Conservation (phyloP, 208 protist genomes). For the Phytomonas francai region DNA sequence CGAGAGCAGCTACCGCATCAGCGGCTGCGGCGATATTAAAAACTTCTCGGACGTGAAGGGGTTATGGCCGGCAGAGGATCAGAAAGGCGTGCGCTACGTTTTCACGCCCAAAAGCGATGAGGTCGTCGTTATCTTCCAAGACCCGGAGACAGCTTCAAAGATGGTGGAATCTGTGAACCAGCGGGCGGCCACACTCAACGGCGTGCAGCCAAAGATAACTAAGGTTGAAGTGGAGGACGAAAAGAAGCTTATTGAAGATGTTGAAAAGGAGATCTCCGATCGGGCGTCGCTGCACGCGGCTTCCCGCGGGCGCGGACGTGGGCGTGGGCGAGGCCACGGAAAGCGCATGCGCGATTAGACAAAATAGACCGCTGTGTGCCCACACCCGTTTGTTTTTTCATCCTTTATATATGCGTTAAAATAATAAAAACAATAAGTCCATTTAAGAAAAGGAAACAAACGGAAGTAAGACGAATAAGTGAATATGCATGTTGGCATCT, state of each 20-base stretch:
- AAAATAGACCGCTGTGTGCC: background rate
- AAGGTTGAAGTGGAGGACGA: constrained; percentile 67
- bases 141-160: constrained; percentile 57
- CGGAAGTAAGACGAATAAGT: background rate
- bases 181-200: constrained; percentile 70
- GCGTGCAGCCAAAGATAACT: constrained; percentile 50
- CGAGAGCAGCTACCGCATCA: constrained; percentile 71
- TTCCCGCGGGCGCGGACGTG: constrained; percentile 31
- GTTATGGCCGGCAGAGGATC: constrained; percentile 79
- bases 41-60: constrained; percentile 71
- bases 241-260: constrained; percentile 51
- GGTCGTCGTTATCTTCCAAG: constrained; percentile 79
- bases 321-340: constrained; percentile 27
- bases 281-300: constrained; percentile 37
- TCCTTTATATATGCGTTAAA: background rate
- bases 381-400: background rate
- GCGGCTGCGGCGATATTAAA: constrained; percentile 54
- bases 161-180: constrained; percentile 68
- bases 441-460: background rate
- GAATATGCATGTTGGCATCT: background rate
- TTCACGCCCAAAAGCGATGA: constrained; percentile 61
- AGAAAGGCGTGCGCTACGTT: constrained; percentile 79
- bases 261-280: constrained; percentile 79
- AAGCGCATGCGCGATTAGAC: constrained; percentile 17
- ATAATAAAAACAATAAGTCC: background rate